phyloP scores from a whole-genome alignment of 352 stramenopile genomes.

The Phytophthora hibernalis region DNA sequence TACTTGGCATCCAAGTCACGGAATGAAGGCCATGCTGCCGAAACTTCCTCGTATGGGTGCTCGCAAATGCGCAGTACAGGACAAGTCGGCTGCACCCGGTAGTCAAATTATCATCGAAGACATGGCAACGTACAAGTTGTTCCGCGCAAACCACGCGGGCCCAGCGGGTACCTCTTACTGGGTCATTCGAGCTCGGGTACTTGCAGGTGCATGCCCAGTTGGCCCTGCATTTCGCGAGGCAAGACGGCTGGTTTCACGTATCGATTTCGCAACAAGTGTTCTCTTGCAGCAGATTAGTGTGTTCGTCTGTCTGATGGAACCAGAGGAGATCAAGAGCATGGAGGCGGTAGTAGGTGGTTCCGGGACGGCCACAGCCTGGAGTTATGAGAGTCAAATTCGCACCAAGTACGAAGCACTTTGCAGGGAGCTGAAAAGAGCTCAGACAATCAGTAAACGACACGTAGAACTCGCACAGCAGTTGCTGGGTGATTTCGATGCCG shows the following conservation, averaged over 20 bases:
- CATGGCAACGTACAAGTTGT: conserved; percentile 65
- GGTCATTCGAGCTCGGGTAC: conserved; percentile 64
- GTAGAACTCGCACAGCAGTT: conserved; percentile 51
- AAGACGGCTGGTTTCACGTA: conserved; percentile 49
- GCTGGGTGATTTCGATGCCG: conserved; percentile 28
- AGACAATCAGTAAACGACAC: conserved; percentile 50
- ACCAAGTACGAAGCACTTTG: conserved; percentile 53
- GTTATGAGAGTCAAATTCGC: conserved; percentile 61
- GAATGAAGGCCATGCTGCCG: conserved; percentile 56
- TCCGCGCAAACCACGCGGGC: conserved; percentile 65
- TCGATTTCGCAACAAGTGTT: conserved; percentile 65
- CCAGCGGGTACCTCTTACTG: conserved; percentile 79
- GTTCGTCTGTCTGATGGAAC: conserved; percentile 69
- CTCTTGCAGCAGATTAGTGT: conserved; percentile 69
- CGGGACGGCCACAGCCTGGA: conserved; percentile 29
- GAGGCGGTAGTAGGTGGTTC: conserved; percentile 17
- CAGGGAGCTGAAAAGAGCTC: conserved; percentile 43
- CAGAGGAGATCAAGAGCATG: conserved; percentile 43
- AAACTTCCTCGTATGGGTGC: conserved; percentile 53
- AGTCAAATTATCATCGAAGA: conserved; percentile 66
- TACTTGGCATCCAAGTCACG: conserved; percentile 75
- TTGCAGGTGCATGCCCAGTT: conserved; percentile 63
- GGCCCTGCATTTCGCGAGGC: conserved; percentile 57
- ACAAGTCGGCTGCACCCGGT: conserved; percentile 31
- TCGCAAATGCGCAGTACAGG: conserved; percentile 27